Evolutionary conservation across 805 yeast genomes (phyloP).

Genomic region (Schwanniomyces vanrijiae): DNA sequence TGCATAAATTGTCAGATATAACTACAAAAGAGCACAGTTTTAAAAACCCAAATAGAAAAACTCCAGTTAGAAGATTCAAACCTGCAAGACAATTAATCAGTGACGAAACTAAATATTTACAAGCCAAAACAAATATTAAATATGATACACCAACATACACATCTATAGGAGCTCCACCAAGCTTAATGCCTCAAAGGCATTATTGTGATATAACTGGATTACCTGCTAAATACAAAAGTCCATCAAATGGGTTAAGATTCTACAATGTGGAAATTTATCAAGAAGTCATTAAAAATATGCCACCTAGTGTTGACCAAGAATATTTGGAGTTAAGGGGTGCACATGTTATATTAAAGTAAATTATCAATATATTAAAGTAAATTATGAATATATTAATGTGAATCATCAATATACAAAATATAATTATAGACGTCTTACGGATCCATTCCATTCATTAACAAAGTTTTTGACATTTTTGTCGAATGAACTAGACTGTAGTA

Average conservation of each 20-base stretch:
- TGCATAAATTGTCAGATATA: slow-evolving; percentile 34
- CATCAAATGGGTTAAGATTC: slow-evolving; percentile 72
- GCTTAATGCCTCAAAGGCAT: slow-evolving; percentile 72
- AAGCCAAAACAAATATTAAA: slow-evolving; percentile 36
- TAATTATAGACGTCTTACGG: background rate
- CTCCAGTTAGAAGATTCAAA: slow-evolving; percentile 64
- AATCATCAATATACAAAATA: background rate
- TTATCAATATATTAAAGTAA: slow-evolving; percentile 51
- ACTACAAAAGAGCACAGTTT: slow-evolving; percentile 50
- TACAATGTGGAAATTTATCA: slow-evolving; percentile 79
- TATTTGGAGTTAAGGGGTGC: slow-evolving; percentile 86
- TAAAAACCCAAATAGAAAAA: slow-evolving; percentile 55
- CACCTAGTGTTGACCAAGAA: slow-evolving; percentile 92
- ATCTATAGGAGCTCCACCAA: slow-evolving; percentile 82
- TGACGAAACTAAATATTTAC: slow-evolving; percentile 74
- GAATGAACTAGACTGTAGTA: slow-evolving; percentile 29
- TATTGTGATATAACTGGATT: slow-evolving; percentile 95
- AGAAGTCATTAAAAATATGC: slow-evolving; percentile 71
- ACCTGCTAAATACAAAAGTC: slow-evolving; percentile 72
- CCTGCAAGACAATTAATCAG: slow-evolving; percentile 68
- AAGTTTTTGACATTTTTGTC: slow-evolving; percentile 27
- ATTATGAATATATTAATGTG: slow-evolving; percentile 51
- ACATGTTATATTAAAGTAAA: slow-evolving; percentile 69
- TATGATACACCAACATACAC: slow-evolving; percentile 65
- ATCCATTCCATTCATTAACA: slow-evolving; percentile 24